Evolutionary conservation across 2,329 filamentous ascomycete genomes (phyloP).

Genomic region (Exophiala phaeomuriformis): DNA sequence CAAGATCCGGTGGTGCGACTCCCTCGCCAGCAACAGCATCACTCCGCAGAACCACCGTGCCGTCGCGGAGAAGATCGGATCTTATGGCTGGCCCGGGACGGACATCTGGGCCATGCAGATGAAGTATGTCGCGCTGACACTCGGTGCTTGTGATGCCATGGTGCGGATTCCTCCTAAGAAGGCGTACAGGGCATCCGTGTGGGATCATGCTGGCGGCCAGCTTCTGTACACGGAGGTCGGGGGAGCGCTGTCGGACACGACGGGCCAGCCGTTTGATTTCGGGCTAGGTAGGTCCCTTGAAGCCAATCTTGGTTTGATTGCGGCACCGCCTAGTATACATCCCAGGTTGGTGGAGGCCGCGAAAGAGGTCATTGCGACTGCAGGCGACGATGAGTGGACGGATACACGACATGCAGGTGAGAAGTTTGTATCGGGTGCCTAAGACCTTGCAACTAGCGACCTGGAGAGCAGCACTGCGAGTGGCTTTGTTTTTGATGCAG

Average conservation of each 20-base stretch:
- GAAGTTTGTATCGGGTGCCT: not conserved
- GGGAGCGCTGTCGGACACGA: conserved; percentile 42
- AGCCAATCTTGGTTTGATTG: conserved; percentile 37
- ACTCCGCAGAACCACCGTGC: not conserved
- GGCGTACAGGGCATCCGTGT: conserved; percentile 44
- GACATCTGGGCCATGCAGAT: conserved; percentile 49
- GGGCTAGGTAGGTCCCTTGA: conserved; percentile 36
- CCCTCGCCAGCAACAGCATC: not conserved
- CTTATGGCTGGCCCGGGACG: conserved; percentile 41
- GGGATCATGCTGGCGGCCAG: conserved; percentile 51
- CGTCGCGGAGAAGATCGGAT: conserved; percentile 35
- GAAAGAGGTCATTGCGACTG: not conserved
- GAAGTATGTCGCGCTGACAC: conserved; percentile 47
- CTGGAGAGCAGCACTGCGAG: too few species aligned
- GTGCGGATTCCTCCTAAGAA: conserved; percentile 44
- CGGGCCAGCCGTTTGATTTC: conserved; percentile 46
- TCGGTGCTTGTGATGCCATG: conserved; percentile 45
- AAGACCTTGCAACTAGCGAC: not conserved
- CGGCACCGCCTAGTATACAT: conserved; percentile 29
- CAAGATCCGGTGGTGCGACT: conserved; percentile 34
- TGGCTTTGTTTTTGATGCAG: too few species aligned
- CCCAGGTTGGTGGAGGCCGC: not conserved
- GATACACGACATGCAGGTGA: not conserved
- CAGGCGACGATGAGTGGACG: not conserved
- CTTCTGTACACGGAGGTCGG: conserved; percentile 47